A percentile compares a stretch with the other conserved stretches of the same genome.
These are phyloP conservation scores for Tilletiaria anomala DNA, from an alignment of 1,284 basidiomycete genomes.

Conservation along the genomic window DNA sequence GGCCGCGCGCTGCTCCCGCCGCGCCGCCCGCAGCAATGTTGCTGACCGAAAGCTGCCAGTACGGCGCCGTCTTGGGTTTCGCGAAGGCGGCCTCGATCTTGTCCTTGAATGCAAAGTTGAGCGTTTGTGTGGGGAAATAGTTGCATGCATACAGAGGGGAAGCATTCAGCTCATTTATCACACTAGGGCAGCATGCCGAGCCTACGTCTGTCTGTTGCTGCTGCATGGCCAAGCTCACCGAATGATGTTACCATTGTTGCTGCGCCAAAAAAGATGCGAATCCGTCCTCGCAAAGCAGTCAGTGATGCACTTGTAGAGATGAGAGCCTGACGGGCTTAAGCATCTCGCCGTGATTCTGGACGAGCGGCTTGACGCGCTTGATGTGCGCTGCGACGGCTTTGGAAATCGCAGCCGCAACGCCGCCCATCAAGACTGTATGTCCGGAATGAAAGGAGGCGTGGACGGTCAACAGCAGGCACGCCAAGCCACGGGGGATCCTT, in stretches of 20 bases:
- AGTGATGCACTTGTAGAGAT: constrained; percentile 39
- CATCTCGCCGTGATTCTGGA: constrained; percentile 41
- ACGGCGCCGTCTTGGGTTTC: constrained; percentile 37
- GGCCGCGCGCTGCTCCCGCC: constrained; percentile 82
- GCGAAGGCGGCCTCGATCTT: constrained; percentile 27
- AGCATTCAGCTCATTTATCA: too few species aligned
- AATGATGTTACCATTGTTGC: constrained; percentile 41
- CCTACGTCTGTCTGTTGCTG: too few species aligned
- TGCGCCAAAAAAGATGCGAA: constrained; percentile 39
- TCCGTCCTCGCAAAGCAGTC: constrained; percentile 40
- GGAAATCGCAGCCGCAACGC: constrained; percentile 38
- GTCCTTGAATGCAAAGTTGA: constrained; percentile 38
- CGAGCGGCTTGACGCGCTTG: constrained; percentile 40
- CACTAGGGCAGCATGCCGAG: too few species aligned
- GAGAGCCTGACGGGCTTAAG: constrained; percentile 41
- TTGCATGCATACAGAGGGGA: too few species aligned
- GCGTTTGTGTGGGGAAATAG: constrained; percentile 40
- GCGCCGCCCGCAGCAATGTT: constrained; percentile 94
- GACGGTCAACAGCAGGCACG: too few species aligned
- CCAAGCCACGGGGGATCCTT: too few species aligned
- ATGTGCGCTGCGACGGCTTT: constrained; percentile 40
- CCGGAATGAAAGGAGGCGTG: too few species aligned
- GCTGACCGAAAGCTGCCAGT: too few species aligned
- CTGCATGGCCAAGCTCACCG: too few species aligned
- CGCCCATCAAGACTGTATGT: background rate